Evolutionary conservation across 2,329 filamentous ascomycete species (phyloP).

Genomic region (Verticillium longisporum): DNA sequence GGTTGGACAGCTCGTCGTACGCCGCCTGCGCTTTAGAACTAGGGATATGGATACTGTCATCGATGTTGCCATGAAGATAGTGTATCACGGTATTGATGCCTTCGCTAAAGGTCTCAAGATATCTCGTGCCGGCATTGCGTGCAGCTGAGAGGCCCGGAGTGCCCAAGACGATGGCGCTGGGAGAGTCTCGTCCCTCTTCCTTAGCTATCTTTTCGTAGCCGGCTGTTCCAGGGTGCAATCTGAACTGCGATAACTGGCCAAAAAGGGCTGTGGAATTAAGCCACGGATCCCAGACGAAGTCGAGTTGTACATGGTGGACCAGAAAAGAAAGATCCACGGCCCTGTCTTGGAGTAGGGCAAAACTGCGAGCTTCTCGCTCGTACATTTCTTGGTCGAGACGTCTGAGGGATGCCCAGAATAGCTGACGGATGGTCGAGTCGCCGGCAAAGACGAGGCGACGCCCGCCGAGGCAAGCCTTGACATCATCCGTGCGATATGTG

Average conservation of each 20-base stretch:
- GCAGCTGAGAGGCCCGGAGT: slow-evolving; percentile 49
- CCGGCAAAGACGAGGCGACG: slow-evolving; percentile 53
- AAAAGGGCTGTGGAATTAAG: slow-evolving; percentile 35
- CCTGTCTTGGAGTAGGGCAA: slow-evolving; percentile 7
- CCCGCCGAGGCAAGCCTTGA: slow-evolving; percentile 42
- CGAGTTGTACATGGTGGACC: slow-evolving; percentile 7
- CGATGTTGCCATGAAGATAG: slow-evolving; percentile 20
- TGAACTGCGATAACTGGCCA: slow-evolving; percentile 7
- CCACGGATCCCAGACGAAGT: slow-evolving; percentile 55
- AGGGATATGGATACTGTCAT: slow-evolving; percentile 13
- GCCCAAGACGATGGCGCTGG: slow-evolving; percentile 44
- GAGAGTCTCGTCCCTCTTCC: slow-evolving; percentile 14
- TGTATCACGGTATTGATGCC: slow-evolving; percentile 37
- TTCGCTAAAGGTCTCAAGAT: slow-evolving; percentile 35
- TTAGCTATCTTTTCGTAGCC: slow-evolving; percentile 6
- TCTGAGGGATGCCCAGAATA: slow-evolving; percentile 45
- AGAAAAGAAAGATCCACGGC: slow-evolving; percentile 6
- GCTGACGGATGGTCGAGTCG: slow-evolving; percentile 51
- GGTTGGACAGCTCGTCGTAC: slow-evolving; percentile 8
- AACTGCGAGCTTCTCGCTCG: slow-evolving; percentile 5
- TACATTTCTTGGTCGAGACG: slow-evolving; percentile 6
- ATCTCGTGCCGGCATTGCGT: slow-evolving; percentile 37
- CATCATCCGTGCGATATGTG: slow-evolving; percentile 43
- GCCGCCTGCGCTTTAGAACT: slow-evolving; percentile 1
- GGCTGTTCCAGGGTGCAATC: slow-evolving; percentile 6